Conservation (phyloP, 352 stramenopile species). For the Blastocystis sp. region DNA sequence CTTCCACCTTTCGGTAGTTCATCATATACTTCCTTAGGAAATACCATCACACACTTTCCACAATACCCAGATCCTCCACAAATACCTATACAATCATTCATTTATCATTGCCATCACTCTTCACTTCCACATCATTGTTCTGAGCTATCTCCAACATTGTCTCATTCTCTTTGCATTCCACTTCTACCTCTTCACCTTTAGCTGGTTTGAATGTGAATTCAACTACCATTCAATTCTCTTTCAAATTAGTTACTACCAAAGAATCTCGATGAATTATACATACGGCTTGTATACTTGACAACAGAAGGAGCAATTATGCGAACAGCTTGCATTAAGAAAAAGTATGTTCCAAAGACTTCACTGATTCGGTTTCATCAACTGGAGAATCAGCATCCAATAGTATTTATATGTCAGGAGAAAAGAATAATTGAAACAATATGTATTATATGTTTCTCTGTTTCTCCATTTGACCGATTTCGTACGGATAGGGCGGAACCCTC, state of each 20-base stretch:
- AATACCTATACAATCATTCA: neutral
- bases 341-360: neutral
- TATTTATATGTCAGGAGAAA: too few species aligned
- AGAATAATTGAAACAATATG: too few species aligned
- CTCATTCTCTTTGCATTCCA: conserved; percentile 38
- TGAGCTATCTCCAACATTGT: conserved; percentile 36
- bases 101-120: neutral
- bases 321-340: conserved; percentile 16
- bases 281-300: neutral
- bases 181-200: conserved; percentile 43
- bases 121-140: conserved; percentile 57
- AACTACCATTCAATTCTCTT: neutral
- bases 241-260: conserved; percentile 2
- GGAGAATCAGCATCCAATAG: neutral
- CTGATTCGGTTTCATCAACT: neutral
- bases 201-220: conserved; percentile 58
- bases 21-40: conserved; percentile 55
- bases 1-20: conserved; percentile 41
- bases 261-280: conserved; percentile 9
- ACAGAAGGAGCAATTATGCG: neutral
- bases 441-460: too few species aligned
- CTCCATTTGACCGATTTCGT: too few species aligned
- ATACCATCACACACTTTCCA: conserved; percentile 35
- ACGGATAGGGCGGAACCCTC: too few species aligned
- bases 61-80: conserved; percentile 26